Base-by-base conservation (phyloP, 1,284 basidiomycete species). In the Tausonia pullulans region DNA sequence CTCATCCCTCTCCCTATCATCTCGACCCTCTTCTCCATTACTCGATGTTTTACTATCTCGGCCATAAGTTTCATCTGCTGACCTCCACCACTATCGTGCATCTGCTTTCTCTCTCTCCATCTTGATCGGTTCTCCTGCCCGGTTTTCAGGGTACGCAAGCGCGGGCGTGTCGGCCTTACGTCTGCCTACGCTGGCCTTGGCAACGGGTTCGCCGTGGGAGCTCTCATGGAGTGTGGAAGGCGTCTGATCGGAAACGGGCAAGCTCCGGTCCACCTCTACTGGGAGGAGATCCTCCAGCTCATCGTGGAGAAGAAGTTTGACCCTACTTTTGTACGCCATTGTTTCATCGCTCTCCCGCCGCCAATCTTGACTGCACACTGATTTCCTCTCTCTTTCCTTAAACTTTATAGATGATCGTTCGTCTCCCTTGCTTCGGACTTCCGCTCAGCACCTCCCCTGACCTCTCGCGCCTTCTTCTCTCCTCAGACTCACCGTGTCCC, bases 181-280 rank as follows among this genome's bases (percentile, higher is more conserved):
- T 83, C 82, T 11, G 85, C 80, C 3, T 86, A 87, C 69, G 61
- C 71, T 9, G 71, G 83, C 0, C 84, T 80, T 74, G 82, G 84
- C 43, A 86, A 87, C 72, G 81, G 82, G 60, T 83, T 89, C 75
- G 86, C 45, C 9, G 59, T 75, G 51, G 74, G 73, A 41, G 84
- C 87, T 0, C 71, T 90, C 58, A 89, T 90, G 87, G 86, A 90
- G 78, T 87, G 87, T 74, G 76, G 75, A 13, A 13, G 52, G 3
- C n/a, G 48, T 14, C 60, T 70, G 44, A 67, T 69, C 55, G 69
- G 68, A 51, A 67, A 68, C 65, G 67, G 69, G 45, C 76, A 78
- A 70, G 87, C 87, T 0, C 87, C 87, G 2, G 84, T 85, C 0
- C 85, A 87, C 72, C 78, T 80, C 61, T 88, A 87, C 76, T 88